Evolutionary conservation across 768 basidiomycete genomes (phyloP).

Genomic region (Trametopsis cervina): DNA sequence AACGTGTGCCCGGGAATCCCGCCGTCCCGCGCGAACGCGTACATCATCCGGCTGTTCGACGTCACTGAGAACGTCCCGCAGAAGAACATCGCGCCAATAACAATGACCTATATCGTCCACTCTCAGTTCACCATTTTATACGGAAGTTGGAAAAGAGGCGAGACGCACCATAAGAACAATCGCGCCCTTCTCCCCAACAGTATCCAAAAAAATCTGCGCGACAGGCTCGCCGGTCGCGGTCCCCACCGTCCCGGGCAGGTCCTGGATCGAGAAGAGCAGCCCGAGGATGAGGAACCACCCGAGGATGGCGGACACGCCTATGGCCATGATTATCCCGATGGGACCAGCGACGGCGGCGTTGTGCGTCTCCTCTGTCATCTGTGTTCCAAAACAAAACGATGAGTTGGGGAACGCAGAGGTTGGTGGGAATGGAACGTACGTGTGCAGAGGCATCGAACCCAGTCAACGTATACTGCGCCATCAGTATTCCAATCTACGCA

Average conservation of each 20-base stretch:
- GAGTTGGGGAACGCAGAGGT: neutral
- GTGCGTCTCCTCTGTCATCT: conserved; percentile 78
- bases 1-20: conserved; percentile 63
- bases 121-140: neutral
- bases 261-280: conserved; percentile 72
- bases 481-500: conserved; percentile 50
- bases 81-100: conserved; percentile 69
- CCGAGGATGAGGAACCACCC: conserved; percentile 73
- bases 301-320: conserved; percentile 63
- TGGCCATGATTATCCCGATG: conserved; percentile 63
- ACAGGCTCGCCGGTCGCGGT: conserved; percentile 63
- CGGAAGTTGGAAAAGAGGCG: neutral
- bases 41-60: conserved; percentile 80
- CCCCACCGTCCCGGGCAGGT: conserved; percentile 46
- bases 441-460: conserved; percentile 73
- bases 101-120: conserved; percentile 38
- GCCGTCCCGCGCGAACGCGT: conserved; percentile 71
- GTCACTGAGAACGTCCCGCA: conserved; percentile 77
- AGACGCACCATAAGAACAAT: conserved; percentile 60
- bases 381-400: neutral
- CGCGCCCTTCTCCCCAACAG: conserved; percentile 66
- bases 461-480: conserved; percentile 74
- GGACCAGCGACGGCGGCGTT: conserved; percentile 55
- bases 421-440: conserved; percentile 28
- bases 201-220: conserved; percentile 72